Percentiles rank a stretch among this genome's conserved stretches.
These are phyloP conservation scores for Gracilaria domingensis DNA, from an alignment of 23 red algal genomes.

Conservation along the genomic window DNA sequence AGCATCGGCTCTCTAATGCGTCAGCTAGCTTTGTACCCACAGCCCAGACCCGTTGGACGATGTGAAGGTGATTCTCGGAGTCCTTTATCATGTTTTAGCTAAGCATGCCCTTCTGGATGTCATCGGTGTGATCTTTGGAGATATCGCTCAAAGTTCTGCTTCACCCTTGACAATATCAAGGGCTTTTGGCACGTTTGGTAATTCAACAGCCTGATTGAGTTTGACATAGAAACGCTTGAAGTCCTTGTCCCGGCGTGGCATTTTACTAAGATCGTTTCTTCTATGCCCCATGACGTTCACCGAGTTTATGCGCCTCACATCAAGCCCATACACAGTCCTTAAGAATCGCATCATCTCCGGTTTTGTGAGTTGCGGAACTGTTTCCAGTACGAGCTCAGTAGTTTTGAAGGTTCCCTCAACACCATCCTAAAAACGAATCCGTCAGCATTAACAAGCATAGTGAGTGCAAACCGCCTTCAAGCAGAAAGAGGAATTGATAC, in stretches of 20 bases:
- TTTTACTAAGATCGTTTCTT: constrained; percentile 30
- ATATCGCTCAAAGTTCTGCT: background rate
- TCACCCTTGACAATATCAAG: constrained; percentile 41
- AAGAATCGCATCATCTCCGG: constrained; percentile 74
- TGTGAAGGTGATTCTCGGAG: too few relatives aligned
- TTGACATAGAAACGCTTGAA: constrained; percentile 84
- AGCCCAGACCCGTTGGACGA: too few relatives aligned
- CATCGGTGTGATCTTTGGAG: background rate
- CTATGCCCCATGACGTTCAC: constrained; percentile 74
- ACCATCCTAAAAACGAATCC: constrained; percentile 12
- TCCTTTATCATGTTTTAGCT: too few relatives aligned
- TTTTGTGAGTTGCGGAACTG: constrained; percentile 67
- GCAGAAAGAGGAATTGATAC: constrained; percentile 13
- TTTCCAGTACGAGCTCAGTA: constrained; percentile 66
- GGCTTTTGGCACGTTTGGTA: constrained; percentile 79
- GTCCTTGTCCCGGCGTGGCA: constrained; percentile 74
- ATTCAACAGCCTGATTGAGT: constrained; percentile 65
- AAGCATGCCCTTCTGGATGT: background rate
- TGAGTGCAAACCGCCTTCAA: background rate
- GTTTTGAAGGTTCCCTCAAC: constrained; percentile 84
- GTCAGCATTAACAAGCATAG: background rate
- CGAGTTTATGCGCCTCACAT: constrained; percentile 71
- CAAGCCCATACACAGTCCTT: constrained; percentile 65
- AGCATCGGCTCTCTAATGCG: too few relatives aligned
- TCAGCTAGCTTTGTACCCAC: too few relatives aligned